Percentiles rank a stretch among this genome's conserved stretches.
phyloP scores from a whole-genome alignment of 495 filamentous ascomycete species.

The Talaromyces liani region DNA sequence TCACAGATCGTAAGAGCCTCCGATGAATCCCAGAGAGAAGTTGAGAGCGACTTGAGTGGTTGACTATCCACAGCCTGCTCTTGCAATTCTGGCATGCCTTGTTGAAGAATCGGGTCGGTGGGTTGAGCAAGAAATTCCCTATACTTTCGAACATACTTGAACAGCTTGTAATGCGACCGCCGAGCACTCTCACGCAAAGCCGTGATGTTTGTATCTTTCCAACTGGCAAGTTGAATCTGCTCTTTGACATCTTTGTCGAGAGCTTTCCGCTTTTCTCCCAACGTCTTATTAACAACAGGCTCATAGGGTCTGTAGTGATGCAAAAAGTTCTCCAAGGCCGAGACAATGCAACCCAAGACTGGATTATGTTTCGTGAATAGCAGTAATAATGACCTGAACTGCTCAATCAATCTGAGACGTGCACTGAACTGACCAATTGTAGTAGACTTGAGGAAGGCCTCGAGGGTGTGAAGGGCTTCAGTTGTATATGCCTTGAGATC shows the following conservation, averaged over 20 bases:
- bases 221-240: constrained; percentile 79
- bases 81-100: constrained; percentile 53
- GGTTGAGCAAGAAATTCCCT: constrained; percentile 65
- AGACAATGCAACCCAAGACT: constrained; percentile 38
- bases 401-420: constrained; percentile 62
- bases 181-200: constrained; percentile 80
- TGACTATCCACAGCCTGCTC: constrained; percentile 13
- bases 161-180: constrained; percentile 84
- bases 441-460: constrained; percentile 64
- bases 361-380: constrained; percentile 49
- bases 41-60: background rate
- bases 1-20: constrained; percentile 49
- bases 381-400: constrained; percentile 49
- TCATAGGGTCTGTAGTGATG: constrained; percentile 62
- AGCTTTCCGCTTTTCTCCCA: constrained; percentile 53
- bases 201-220: constrained; percentile 94
- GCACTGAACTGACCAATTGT: constrained; percentile 71
- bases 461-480: constrained; percentile 62
- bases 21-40: constrained; percentile 11
- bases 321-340: constrained; percentile 72
- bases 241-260: constrained; percentile 85
- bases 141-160: constrained; percentile 86
- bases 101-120: constrained; percentile 53
- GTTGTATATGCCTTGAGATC: constrained; percentile 56
- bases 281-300: constrained; percentile 48